Evolutionary conservation across 257 asterid genomes (phyloP), one percentile per base, ranked within the genome.

Genomic region (Nicotiana sylvestris): DNA sequence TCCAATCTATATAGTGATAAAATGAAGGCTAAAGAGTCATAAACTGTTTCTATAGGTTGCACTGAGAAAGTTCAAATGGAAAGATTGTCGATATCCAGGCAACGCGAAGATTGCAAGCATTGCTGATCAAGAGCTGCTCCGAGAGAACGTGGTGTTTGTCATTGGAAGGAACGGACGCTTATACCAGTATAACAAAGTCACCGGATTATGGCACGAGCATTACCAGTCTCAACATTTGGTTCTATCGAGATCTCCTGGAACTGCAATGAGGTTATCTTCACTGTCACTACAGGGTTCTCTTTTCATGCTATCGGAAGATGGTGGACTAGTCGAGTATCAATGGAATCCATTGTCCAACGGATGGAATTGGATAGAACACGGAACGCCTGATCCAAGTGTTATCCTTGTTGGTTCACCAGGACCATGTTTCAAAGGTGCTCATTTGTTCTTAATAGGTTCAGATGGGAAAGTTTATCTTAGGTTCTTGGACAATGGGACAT

Each of bases 311-410:
- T 94, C 97, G 1, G 90, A 88, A 68, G 86, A 85, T 10, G 99
- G 98, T 17, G 92, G 93, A 29, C 86, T 95, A 3, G 94, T 93
- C 6, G 98, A 95, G 57, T 95, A 95, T 80, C 89, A 87, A 8
- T 93, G 97, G 97, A 88, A 88, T 65, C 66, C 89, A 10, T 2
- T 9, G 12, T 49, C 53, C 30, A 92, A 91, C 10, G 96, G 97
- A 15, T 95, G 98, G 98, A 83, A 90, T 77, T 95, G 98, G 99
- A 85, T 95, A 33, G 99, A 95, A 76, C 99, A 95, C 8, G 99
- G 99, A 66, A 86, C 91, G 2, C 97, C 97, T 9, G 66, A 68
- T 62, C 86, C 86, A 12, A 91, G 87, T 62, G 95, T 92, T 66
- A 82, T 87, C 4, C 80, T 93, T 32, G 92, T 88, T 33, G 97